phyloP scores from a whole-genome alignment of 345 rosid species.

The Arabis alpina region DNA sequence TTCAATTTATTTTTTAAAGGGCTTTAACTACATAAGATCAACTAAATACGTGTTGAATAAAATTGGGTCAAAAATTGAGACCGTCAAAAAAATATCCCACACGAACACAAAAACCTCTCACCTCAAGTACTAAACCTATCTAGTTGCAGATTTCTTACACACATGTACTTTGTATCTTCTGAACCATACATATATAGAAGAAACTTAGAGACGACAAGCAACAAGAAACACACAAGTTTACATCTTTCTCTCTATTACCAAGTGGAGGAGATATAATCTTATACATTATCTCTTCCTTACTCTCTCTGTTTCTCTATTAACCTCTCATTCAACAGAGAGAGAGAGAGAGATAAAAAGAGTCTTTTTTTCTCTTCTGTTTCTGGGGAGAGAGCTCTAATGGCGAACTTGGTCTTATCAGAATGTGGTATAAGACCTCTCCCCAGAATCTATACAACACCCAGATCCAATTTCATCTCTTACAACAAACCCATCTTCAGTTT shows the following conservation, averaged over 20 bases:
- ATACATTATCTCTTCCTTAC: slow-evolving; percentile 37
- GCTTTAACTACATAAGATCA: background rate
- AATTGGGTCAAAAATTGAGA: slow-evolving; percentile 27
- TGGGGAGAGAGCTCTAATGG: slow-evolving; percentile 58
- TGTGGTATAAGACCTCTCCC: slow-evolving; percentile 80
- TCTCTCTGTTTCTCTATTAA: background rate
- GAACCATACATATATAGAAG: slow-evolving; percentile 8
- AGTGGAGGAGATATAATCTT: slow-evolving; percentile 36
- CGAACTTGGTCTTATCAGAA: slow-evolving; percentile 70
- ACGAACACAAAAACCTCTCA: background rate
- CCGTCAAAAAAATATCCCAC: slow-evolving; percentile 23
- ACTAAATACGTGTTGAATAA: slow-evolving; percentile 36
- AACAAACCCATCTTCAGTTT: slow-evolving; percentile 34
- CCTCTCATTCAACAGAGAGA: slow-evolving; percentile 29
- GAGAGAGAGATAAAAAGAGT: background rate
- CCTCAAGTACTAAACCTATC: background rate
- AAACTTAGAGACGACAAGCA: slow-evolving; percentile 33
- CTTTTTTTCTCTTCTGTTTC: slow-evolving; percentile 24
- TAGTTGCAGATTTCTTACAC: slow-evolving; percentile 18
- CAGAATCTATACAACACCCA: slow-evolving; percentile 50
- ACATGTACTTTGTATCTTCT: background rate
- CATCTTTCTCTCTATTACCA: slow-evolving; percentile 14
- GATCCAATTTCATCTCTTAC: slow-evolving; percentile 42
- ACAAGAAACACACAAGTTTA: slow-evolving; percentile 37
- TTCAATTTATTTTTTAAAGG: too few species aligned